Conservation (phyloP, 164 flowering plant species). For the Magnolia kwangsiensis region DNA sequence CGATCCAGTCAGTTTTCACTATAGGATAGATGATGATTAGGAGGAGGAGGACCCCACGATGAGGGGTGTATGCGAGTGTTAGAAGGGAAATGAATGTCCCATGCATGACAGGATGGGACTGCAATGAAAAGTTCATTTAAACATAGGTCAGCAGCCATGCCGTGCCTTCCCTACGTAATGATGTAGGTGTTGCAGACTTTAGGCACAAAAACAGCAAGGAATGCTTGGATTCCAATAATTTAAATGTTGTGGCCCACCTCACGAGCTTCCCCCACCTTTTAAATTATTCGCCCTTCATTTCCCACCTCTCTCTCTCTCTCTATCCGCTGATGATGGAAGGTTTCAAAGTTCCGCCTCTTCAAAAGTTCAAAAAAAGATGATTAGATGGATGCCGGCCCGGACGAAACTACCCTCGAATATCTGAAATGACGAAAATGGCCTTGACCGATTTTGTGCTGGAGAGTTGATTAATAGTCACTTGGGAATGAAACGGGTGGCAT, state of each 20-base stretch:
- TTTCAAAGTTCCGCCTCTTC: background rate
- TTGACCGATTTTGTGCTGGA: too few relatives aligned
- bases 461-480: too few relatives aligned
- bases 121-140: background rate
- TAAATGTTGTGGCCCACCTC: constrained; percentile 4
- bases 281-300: background rate
- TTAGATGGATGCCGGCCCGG: too few relatives aligned
- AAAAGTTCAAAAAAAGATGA: too few relatives aligned
- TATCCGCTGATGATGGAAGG: background rate
- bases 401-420: too few relatives aligned
- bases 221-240: constrained; percentile 5
- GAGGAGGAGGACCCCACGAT: too few relatives aligned
- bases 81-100: background rate
- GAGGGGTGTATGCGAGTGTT: background rate
- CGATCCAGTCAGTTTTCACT: too few relatives aligned
- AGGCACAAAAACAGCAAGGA: constrained; percentile 9
- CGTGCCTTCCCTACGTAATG: constrained; percentile 4
- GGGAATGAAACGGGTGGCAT: too few relatives aligned
- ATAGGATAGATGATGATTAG: too few relatives aligned
- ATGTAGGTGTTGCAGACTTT: constrained; percentile 6
- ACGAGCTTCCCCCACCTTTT: constrained; percentile 3
- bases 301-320: background rate
- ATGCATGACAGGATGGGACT: background rate
- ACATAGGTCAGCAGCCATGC: background rate
- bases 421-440: too few relatives aligned